Percentiles rank a stretch among this genome's conserved stretches.
Conservation (phyloP, 192 early-diverging fungal genomes). For the Coemansia sp. region DNA sequence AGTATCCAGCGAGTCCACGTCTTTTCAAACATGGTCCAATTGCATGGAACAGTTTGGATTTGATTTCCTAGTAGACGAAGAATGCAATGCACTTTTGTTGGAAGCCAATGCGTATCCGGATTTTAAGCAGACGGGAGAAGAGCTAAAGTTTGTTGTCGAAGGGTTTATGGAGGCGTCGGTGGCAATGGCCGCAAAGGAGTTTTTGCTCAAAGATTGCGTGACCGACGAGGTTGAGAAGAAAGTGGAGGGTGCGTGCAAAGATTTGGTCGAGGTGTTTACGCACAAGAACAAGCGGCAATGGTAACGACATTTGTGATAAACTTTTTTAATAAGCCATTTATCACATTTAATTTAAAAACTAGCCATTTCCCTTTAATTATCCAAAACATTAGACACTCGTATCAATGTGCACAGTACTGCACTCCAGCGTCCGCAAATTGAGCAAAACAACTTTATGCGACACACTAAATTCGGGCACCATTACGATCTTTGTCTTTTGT, state of each 20-base stretch:
- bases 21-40: conserved; percentile 64
- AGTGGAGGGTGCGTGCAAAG: conserved; percentile 20
- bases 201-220: conserved; percentile 22
- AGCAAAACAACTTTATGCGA: conserved; percentile 73
- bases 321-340: too few species aligned
- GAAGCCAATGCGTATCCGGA: conserved; percentile 71
- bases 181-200: conserved; percentile 29
- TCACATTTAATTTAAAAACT: too few species aligned
- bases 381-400: neutral
- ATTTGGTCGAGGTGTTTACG: conserved; percentile 40
- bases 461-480: conserved; percentile 74
- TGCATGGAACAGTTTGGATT: conserved; percentile 69
- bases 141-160: conserved; percentile 57
- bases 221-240: conserved; percentile 4
- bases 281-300: conserved; percentile 34
- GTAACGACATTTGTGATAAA: conserved; percentile 5
- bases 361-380: too few species aligned
- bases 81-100: conserved; percentile 55
- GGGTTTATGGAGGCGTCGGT: conserved; percentile 61
- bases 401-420: conserved; percentile 17
- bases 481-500: conserved; percentile 65
- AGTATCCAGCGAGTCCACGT: conserved; percentile 58
- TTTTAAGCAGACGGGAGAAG: conserved; percentile 66
- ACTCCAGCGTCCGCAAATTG: conserved; percentile 69
- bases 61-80: conserved; percentile 63